A percentile compares a stretch with the other conserved stretches of the same genome.
Conservation (phyloP, 176 grass and related monocot genomes). For the Musa acuminata region DNA sequence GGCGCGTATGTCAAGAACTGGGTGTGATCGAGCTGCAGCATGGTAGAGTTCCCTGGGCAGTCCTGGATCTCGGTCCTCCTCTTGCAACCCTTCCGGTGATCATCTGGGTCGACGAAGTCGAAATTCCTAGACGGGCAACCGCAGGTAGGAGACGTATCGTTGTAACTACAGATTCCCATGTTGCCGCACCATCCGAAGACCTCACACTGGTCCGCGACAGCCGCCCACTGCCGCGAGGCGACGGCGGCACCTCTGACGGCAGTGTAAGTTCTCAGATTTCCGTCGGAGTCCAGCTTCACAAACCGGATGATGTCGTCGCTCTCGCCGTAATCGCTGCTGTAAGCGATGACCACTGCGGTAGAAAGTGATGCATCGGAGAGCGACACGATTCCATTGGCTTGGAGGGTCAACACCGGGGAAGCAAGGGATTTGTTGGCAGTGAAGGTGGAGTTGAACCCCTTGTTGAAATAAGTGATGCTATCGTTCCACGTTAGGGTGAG, state of each 20-base stretch:
- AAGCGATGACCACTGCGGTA: constrained; percentile 57
- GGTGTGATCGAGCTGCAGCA: constrained; percentile 58
- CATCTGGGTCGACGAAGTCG: constrained; percentile 12
- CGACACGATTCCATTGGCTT: constrained; percentile 70
- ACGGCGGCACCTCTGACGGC: constrained; percentile 25
- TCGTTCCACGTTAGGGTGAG: constrained; percentile 47
- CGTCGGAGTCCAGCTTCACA: constrained; percentile 59
- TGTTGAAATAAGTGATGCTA: constrained; percentile 67
- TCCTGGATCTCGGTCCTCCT: constrained; percentile 29
- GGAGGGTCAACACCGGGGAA: constrained; percentile 52
- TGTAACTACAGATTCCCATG: constrained; percentile 83
- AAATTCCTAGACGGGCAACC: constrained; percentile 73
- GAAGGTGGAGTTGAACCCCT: constrained; percentile 58
- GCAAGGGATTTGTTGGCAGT: constrained; percentile 51
- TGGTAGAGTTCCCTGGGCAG: constrained; percentile 84
- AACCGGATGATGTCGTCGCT: constrained; percentile 58
- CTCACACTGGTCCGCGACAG: constrained; percentile 80
- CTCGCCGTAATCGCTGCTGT: constrained; percentile 94
- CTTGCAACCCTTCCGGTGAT: constrained; percentile 38
- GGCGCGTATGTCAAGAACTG: constrained; percentile 87
- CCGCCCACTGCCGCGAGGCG: constrained; percentile 48
- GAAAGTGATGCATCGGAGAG: constrained; percentile 39
- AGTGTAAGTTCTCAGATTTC: constrained; percentile 88
- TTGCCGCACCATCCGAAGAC: constrained; percentile 97
- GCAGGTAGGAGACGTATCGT: constrained; percentile 62